Base-by-base conservation (phyloP, 1,284 basidiomycete species). In the Rhodofomes roseus region DNA sequence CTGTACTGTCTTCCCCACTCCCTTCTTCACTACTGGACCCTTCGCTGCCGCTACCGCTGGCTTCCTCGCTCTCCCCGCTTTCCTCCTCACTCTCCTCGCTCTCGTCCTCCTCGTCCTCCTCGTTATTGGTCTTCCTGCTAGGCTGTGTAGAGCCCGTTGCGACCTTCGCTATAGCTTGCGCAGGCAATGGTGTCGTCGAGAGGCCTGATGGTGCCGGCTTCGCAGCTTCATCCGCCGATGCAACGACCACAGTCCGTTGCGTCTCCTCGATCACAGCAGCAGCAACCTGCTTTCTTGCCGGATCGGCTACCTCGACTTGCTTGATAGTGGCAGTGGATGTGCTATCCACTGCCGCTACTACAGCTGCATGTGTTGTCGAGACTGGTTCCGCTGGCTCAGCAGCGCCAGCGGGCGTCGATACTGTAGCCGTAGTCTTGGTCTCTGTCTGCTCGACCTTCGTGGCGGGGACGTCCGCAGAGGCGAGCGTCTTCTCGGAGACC, bases 51-150 rank as follows among this genome's bases (percentile, higher is more conserved):
- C 37, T 44, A 40, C 29, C 31, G 54, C 50, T 39, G 18, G 27
- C 54, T 37, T 46, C 53, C 18, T 34, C 55, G 20, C 34, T 36
- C 37, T 41, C 51, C 22, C 9, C 31, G 34, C 37, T 41, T 14
- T 27, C 59, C 18, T 60, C 44, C 18, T 60, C 44, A 16, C 39
- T 43, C 29, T 58, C 58, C 14, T 62, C 59, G 20, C 44, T 29
- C 22, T 60, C 62, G 31, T 65, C 64, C 4, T 58, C 60, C 34
- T 57, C 63, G 14, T 54, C 58, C 3, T 73, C 73, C 16, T 80
- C 77, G 6, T 78, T 76, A 1, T 78, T 77, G 4, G 81, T 80
- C 2, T 79, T 79, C n/a, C 79, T 77, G 9, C 78, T 76, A 1
- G 77, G 76, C 5, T 81, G 79, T 4, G 79, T 79, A 18, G 31